phyloP scores from a whole-genome alignment of 257 asterid species.

The Salvia splendens region DNA sequence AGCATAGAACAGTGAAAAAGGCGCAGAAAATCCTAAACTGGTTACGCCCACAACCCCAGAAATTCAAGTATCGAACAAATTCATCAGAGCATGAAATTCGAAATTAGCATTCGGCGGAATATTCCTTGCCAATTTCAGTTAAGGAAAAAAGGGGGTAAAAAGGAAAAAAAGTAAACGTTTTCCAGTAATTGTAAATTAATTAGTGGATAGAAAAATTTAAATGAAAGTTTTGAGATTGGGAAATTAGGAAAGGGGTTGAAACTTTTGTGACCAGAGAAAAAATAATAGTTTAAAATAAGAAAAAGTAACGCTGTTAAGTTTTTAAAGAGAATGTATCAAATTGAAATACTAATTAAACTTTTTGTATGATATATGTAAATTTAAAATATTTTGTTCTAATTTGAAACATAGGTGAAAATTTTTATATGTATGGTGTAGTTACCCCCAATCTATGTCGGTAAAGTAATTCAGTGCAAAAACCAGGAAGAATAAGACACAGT shows the following conservation, averaged over 20 bases:
- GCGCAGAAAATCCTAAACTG: conserved; percentile 39
- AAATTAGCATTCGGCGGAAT: conserved; percentile 30
- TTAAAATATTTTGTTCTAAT: too few relatives aligned
- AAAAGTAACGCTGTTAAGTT: too few relatives aligned
- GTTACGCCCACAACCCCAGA: conserved; percentile 30
- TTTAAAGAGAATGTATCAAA: too few relatives aligned
- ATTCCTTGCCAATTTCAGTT: conserved; percentile 28
- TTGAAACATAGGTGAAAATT: too few relatives aligned
- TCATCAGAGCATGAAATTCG: conserved; percentile 21
- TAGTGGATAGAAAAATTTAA: conserved; percentile 9
- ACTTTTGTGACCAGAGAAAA: conserved; percentile 38
- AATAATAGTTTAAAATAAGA: too few relatives aligned
- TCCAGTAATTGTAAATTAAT: conserved; percentile 26
- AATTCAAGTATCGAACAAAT: conserved; percentile 24
- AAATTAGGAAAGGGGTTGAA: conserved; percentile 11
- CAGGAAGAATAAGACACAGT: too few relatives aligned
- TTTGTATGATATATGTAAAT: too few relatives aligned
- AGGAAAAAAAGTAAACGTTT: neutral
- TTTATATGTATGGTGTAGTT: too few relatives aligned
- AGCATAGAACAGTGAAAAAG: conserved; percentile 7
- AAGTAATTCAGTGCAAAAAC: conserved; percentile 22
- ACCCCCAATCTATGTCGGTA: too few relatives aligned
- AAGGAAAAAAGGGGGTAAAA: neutral
- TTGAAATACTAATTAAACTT: too few relatives aligned
- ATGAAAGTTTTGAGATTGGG: neutral